Conservation (phyloP, 2,329 filamentous ascomycete genomes). For the Hypoxylon sp. region DNA sequence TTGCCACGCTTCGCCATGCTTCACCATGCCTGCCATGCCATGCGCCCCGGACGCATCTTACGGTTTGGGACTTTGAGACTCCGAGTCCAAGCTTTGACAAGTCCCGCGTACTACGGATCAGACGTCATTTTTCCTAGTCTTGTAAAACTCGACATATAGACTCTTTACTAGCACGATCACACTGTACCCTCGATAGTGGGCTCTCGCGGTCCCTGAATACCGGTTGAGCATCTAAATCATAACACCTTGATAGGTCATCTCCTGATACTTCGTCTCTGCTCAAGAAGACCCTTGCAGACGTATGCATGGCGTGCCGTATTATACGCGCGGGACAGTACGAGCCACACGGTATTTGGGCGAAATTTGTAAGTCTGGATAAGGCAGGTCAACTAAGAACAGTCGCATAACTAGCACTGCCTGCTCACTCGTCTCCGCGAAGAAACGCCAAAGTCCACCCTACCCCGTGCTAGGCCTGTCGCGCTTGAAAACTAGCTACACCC, state of each 20-base stretch:
- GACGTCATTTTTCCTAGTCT: constrained; percentile 35
- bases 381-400: constrained; percentile 39
- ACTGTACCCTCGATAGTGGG: constrained; percentile 30
- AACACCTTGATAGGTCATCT: constrained; percentile 24
- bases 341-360: constrained; percentile 26
- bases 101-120: constrained; percentile 14
- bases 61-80: constrained; percentile 16
- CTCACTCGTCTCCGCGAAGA: constrained; percentile 36
- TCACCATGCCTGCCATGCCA: constrained; percentile 28
- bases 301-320: constrained; percentile 36
- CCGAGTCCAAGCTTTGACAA: constrained; percentile 12
- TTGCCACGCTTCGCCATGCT: constrained; percentile 34
- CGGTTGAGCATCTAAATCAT: constrained; percentile 35
- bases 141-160: constrained; percentile 16
- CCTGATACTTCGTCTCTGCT: constrained; percentile 21
- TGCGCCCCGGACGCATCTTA: constrained; percentile 33
- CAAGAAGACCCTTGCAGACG: constrained; percentile 41
- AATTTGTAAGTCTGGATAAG: constrained; percentile 37
- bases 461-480: constrained; percentile 37
- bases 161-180: constrained; percentile 32
- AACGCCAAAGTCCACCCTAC: constrained; percentile 42
- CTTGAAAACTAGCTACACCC: constrained; percentile 36
- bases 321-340: constrained; percentile 36
- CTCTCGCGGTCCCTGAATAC: constrained; percentile 25
- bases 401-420: constrained; percentile 41